Evolutionary conservation across 2,329 filamentous ascomycete species (phyloP).

Genomic region (Trichoderma endophyticum): DNA sequence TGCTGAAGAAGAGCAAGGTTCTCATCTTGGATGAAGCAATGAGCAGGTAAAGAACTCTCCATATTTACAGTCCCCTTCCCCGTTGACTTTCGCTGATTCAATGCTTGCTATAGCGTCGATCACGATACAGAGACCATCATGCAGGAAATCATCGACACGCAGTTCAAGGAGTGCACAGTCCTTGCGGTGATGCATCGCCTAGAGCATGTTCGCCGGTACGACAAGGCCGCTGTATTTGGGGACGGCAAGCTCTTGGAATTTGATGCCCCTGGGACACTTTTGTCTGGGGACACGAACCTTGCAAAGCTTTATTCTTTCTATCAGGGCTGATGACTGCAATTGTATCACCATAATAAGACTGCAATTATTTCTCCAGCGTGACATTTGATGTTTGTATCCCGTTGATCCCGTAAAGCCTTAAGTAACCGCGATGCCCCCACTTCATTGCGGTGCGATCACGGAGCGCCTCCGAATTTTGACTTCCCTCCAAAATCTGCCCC

Average conservation of each 20-base stretch:
- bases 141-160: slow-evolving; percentile 31
- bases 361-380: background rate
- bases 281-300: slow-evolving; percentile 23
- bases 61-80: background rate
- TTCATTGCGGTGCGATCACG: background rate
- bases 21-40: slow-evolving; percentile 41
- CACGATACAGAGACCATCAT: slow-evolving; percentile 32
- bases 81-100: background rate
- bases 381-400: background rate
- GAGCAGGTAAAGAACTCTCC: slow-evolving; percentile 27
- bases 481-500: background rate
- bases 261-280: slow-evolving; percentile 13
- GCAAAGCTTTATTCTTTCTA: slow-evolving; percentile 2
- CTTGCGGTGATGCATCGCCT: slow-evolving; percentile 40
- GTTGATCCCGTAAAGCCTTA: background rate
- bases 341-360: background rate
- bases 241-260: slow-evolving; percentile 31
- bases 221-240: slow-evolving; percentile 53
- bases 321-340: background rate
- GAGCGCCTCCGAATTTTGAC: background rate
- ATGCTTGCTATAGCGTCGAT: slow-evolving; percentile 29
- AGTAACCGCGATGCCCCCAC: background rate
- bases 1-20: slow-evolving; percentile 34
- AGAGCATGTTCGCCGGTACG: slow-evolving; percentile 35
- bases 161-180: slow-evolving; percentile 49